These are phyloP conservation scores for Candida berthetii DNA, from an alignment of 805 yeast genomes.

Conservation along the genomic window DNA sequence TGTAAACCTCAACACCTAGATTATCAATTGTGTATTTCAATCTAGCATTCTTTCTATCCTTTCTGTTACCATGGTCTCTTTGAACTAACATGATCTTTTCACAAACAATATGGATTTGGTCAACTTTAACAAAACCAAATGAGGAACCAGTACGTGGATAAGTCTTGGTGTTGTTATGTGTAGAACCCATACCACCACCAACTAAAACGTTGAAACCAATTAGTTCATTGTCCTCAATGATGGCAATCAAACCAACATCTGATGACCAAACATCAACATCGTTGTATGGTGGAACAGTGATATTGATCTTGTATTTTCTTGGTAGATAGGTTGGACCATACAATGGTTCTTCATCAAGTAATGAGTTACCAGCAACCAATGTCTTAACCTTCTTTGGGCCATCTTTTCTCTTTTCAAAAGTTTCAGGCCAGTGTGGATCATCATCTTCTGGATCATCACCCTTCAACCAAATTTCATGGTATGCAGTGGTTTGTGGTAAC, in stretches of 20 bases:
- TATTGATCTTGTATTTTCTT: constrained; percentile 91
- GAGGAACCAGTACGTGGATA: constrained; percentile 92
- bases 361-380: constrained; percentile 79
- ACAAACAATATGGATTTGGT: constrained; percentile 69
- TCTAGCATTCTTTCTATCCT: constrained; percentile 95
- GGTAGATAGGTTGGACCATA: constrained; percentile 87
- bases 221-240: constrained; percentile 56
- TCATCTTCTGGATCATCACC: constrained; percentile 72
- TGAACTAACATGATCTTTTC: constrained; percentile 92
- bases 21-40: constrained; percentile 95
- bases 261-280: constrained; percentile 96
- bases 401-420: constrained; percentile 57
- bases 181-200: constrained; percentile 99
- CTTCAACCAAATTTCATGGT: constrained; percentile 94
- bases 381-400: constrained; percentile 82
- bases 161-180: constrained; percentile 94
- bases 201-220: constrained; percentile 83
- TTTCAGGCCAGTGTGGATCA: constrained; percentile 53
- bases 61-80: constrained; percentile 92
- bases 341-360: constrained; percentile 78
- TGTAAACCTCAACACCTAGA: constrained; percentile 82
- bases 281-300: constrained; percentile 92
- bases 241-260: constrained; percentile 89
- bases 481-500: constrained; percentile 89
- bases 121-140: constrained; percentile 69